These are phyloP conservation scores for Rhodotorula sp. DNA, from an alignment of 1,284 basidiomycete species.

Conservation along the genomic window DNA sequence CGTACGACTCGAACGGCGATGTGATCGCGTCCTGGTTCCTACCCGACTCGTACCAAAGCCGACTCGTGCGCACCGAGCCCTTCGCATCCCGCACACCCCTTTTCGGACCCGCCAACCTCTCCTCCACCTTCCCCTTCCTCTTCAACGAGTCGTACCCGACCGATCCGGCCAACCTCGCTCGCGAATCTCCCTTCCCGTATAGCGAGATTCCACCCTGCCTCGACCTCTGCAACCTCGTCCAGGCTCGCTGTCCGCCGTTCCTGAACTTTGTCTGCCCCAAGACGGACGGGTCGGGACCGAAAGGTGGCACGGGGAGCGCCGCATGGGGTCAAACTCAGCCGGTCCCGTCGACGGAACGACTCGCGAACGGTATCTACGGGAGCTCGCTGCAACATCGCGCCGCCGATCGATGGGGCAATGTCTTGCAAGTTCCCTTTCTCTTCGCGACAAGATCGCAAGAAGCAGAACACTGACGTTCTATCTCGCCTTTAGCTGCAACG, in stretches of 20 bases:
- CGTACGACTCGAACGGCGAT: background rate
- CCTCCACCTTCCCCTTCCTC: constrained; percentile 25
- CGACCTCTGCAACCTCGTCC: constrained; percentile 41
- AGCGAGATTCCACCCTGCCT: constrained; percentile 45
- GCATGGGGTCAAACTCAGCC: constrained; percentile 20
- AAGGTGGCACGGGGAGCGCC: constrained; percentile 23
- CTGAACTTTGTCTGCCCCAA: constrained; percentile 43
- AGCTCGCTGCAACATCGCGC: background rate
- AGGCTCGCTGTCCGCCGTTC: constrained; percentile 45
- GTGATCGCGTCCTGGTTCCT: constrained; percentile 14
- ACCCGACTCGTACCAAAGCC: constrained; percentile 1
- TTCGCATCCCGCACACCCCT: constrained; percentile 36
- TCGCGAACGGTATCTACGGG: constrained; percentile 18
- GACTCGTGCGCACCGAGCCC: constrained; percentile 27
- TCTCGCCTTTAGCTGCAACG: constrained; percentile 27
- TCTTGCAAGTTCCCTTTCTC: constrained; percentile 23
- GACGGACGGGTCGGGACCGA: background rate
- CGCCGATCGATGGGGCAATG: constrained; percentile 30
- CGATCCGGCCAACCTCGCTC: background rate
- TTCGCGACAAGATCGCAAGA: too few relatives aligned
- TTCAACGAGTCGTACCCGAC: constrained; percentile 26
- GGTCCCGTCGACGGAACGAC: constrained; percentile 5
- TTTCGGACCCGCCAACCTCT: constrained; percentile 29
- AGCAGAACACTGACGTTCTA: background rate
- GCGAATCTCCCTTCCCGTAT: constrained; percentile 42